Evolutionary conservation across 139 green algal genomes (phyloP).

Genomic region (Asterochloris sp.): DNA sequence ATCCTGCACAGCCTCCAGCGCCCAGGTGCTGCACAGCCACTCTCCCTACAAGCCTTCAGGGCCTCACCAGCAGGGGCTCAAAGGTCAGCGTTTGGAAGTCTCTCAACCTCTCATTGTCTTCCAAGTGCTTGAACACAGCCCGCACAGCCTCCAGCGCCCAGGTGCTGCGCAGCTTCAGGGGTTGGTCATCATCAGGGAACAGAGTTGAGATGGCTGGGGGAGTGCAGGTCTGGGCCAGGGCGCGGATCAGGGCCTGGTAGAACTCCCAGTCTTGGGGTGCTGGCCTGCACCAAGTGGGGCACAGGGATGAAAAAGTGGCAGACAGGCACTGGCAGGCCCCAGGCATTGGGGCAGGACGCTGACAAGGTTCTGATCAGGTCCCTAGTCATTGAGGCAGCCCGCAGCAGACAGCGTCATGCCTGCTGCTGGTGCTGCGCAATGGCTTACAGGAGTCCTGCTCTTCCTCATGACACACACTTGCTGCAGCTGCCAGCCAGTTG

Average conservation of each 20-base stretch:
- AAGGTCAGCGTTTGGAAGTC: conserved; percentile 12
- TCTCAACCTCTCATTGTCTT: conserved; percentile 2
- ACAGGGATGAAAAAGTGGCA: too few relatives aligned
- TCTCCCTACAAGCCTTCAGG: not conserved
- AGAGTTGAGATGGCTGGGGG: conserved; percentile 6
- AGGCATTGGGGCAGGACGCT: too few relatives aligned
- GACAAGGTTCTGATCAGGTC: too few relatives aligned
- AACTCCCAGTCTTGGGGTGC: conserved; percentile 9
- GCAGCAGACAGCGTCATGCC: too few relatives aligned
- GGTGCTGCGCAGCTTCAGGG: not conserved
- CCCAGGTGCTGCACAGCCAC: not conserved
- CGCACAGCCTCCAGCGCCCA: conserved; percentile 6
- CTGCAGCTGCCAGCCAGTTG: too few relatives aligned
- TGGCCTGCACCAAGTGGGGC: not conserved
- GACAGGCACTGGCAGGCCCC: too few relatives aligned
- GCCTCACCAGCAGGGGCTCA: conserved; percentile 1
- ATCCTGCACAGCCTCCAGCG: not conserved
- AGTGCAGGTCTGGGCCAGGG: not conserved
- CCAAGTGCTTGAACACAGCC: conserved; percentile 17
- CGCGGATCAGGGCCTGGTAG: not conserved
- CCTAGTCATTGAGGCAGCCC: too few relatives aligned
- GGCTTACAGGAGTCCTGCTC: too few relatives aligned
- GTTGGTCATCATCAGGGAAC: conserved; percentile 2
- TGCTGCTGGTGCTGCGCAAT: too few relatives aligned
- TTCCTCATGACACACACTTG: too few relatives aligned